Percentiles rank a stretch among this genome's conserved stretches.
Evolutionary conservation across 164 flowering plant species (phyloP).

Genomic region (Stephania yunnanensis): DNA sequence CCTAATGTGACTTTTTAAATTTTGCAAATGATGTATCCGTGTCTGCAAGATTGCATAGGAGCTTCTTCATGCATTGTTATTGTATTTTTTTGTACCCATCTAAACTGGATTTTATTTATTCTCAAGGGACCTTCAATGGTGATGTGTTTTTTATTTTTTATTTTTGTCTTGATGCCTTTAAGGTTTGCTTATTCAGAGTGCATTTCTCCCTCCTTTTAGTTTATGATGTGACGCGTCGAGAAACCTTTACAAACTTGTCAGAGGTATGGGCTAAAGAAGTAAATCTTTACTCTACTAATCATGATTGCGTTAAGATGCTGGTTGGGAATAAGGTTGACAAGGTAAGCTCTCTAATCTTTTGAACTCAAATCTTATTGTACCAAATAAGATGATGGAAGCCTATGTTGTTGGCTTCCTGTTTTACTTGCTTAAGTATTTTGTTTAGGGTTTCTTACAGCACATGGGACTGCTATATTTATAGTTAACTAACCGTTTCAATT

Average conservation of each 20-base stretch:
- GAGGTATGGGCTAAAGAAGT: constrained; percentile 76
- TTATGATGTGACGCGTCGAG: constrained; percentile 84
- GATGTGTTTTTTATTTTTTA: not conserved
- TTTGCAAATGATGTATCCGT: not conserved
- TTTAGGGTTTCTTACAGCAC: not conserved
- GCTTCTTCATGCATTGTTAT: not conserved
- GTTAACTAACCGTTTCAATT: not conserved
- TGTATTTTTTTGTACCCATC: not conserved
- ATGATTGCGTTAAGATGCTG: constrained; percentile 68
- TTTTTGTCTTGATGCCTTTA: constrained; percentile 2
- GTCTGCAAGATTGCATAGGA: not conserved
- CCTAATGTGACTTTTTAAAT: not conserved
- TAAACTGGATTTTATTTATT: not conserved
- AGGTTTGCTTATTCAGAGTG: constrained; percentile 2
- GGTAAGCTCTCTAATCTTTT: constrained; percentile 34
- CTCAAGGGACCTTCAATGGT: not conserved
- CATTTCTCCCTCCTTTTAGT: constrained; percentile 32
- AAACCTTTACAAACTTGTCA: constrained; percentile 67
- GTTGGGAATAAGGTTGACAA: constrained; percentile 90
- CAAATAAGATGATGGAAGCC: not conserved
- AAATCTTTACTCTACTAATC: constrained; percentile 67
- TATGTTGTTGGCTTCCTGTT: not conserved
- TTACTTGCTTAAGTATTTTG: not conserved
- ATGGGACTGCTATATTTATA: not conserved
- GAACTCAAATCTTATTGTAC: not conserved